phyloP scores from a whole-genome alignment of 306 rosid genomes.

The Dryas drummondii region DNA sequence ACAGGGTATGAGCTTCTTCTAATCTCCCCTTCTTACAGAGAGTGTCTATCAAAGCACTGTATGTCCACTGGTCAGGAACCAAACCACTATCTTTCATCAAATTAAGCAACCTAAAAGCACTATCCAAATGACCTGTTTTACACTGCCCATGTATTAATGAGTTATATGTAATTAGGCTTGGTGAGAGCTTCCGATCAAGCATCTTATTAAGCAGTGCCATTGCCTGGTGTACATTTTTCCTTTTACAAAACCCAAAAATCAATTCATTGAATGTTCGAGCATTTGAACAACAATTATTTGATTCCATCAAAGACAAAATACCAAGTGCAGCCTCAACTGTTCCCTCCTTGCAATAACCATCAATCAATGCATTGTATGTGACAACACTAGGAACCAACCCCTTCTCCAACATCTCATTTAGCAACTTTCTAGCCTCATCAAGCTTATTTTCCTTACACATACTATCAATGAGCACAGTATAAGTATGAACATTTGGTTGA shows the following conservation, averaged over 20 bases:
- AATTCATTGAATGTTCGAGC: conserved; percentile 66
- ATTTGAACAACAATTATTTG: conserved; percentile 54
- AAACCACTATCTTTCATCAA: conserved; percentile 67
- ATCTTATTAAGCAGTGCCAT: conserved; percentile 66
- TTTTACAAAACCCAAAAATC: conserved; percentile 66
- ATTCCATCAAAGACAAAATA: conserved; percentile 65
- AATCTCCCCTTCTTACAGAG: conserved; percentile 65
- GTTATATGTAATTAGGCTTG: conserved; percentile 61
- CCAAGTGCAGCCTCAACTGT: conserved; percentile 52
- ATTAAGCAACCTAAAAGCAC: conserved; percentile 59
- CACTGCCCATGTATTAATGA: conserved; percentile 74
- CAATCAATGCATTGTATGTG: conserved; percentile 68
- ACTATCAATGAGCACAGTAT: conserved; percentile 56
- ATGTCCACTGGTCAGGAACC: conserved; percentile 68
- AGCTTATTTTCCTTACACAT: conserved; percentile 54
- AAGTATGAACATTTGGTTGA: conserved; percentile 70
- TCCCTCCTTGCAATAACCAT: conserved; percentile 67
- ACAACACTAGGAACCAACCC: conserved; percentile 55
- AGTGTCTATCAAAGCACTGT: conserved; percentile 45
- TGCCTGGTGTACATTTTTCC: conserved; percentile 68
- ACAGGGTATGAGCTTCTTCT: conserved; percentile 52
- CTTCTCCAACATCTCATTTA: conserved; percentile 58
- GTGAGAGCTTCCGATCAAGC: conserved; percentile 54
- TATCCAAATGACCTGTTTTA: conserved; percentile 57
- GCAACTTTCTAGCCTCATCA: conserved; percentile 50